A percentile compares a stretch with the other conserved stretches of the same genome.
These are phyloP conservation scores for Neoboletus subvelutipes DNA, from an alignment of 768 basidiomycete genomes.

Conservation along the genomic window DNA sequence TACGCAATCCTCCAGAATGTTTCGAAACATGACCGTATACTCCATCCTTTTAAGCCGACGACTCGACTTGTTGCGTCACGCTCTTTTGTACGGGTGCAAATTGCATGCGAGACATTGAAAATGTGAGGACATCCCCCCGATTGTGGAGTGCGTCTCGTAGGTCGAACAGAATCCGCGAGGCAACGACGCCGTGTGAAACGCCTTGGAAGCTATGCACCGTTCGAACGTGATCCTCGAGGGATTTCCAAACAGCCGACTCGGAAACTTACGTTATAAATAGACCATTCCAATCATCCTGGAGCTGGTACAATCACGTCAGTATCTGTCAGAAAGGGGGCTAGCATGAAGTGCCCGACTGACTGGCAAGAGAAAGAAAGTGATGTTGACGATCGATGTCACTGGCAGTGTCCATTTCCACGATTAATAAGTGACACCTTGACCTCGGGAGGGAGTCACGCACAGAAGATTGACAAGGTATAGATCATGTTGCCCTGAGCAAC, in stretches of 20 bases:
- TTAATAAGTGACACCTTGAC: background rate
- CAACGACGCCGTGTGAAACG: constrained; percentile 9
- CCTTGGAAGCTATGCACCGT: constrained; percentile 7
- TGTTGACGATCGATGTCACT: constrained; percentile 1
- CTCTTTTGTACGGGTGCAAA: background rate
- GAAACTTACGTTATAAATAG: background rate
- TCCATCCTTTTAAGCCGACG: background rate
- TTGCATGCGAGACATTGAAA: background rate
- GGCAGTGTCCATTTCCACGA: background rate
- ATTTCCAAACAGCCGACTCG: background rate
- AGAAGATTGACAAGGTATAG: constrained; percentile 9
- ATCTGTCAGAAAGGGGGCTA: background rate
- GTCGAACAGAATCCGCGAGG: constrained; percentile 11
- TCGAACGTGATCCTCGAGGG: background rate
- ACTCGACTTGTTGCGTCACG: background rate
- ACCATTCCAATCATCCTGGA: constrained; percentile 1
- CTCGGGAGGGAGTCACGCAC: background rate
- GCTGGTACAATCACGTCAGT: background rate
- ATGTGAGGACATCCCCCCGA: background rate
- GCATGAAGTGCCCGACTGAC: background rate
- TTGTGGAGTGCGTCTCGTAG: background rate
- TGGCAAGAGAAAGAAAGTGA: constrained; percentile 1
- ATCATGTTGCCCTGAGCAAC: constrained; percentile 8
- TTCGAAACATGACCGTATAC: background rate
- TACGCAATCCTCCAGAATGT: too few relatives aligned